These are phyloP conservation scores for Thielaviopsis cerberus DNA, from an alignment of 2,329 filamentous ascomycete genomes.

Conservation along the genomic window DNA sequence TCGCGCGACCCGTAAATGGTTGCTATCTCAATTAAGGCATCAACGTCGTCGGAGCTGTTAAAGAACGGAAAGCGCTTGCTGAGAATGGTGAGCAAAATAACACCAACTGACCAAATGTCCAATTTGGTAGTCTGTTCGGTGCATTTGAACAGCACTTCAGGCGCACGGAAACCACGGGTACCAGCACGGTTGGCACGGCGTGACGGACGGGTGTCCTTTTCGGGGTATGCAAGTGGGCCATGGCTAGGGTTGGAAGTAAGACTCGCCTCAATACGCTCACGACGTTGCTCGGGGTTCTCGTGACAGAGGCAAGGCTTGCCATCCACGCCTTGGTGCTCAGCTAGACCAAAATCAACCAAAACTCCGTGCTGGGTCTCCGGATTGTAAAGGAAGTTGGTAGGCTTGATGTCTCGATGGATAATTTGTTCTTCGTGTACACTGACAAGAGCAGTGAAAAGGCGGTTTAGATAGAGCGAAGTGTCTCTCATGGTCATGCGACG, in stretches of 20 bases:
- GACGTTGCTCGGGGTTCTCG: conserved; percentile 42
- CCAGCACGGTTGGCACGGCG: conserved; percentile 85
- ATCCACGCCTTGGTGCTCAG: conserved; percentile 64
- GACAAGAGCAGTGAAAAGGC: conserved; percentile 66
- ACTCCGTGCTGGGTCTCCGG: conserved; percentile 64
- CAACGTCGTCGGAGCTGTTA: conserved; percentile 94
- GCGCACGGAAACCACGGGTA: conserved; percentile 85
- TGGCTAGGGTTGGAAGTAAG: conserved; percentile 35
- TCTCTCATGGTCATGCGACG: conserved; percentile 71
- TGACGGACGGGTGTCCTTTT: conserved; percentile 72
- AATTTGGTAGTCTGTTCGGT: conserved; percentile 86
- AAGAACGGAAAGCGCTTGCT: conserved; percentile 93
- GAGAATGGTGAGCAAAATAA: conserved; percentile 90
- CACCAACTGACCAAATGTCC: conserved; percentile 90
- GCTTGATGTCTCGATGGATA: conserved; percentile 89
- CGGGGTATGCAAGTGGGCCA: conserved; percentile 48
- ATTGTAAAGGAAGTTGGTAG: conserved; percentile 93
- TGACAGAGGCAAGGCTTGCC: conserved; percentile 69
- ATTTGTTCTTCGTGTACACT: conserved; percentile 73
- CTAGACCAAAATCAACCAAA: conserved; percentile 95
- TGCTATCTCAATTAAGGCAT: conserved; percentile 91
- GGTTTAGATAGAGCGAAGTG: conserved; percentile 76
- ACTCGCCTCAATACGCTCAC: conserved; percentile 38
- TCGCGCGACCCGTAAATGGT: conserved; percentile 75
- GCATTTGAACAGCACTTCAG: conserved; percentile 93